Evolutionary conservation across 495 filamentous ascomycete species (phyloP).

Genomic region (Penicillium daleae): DNA sequence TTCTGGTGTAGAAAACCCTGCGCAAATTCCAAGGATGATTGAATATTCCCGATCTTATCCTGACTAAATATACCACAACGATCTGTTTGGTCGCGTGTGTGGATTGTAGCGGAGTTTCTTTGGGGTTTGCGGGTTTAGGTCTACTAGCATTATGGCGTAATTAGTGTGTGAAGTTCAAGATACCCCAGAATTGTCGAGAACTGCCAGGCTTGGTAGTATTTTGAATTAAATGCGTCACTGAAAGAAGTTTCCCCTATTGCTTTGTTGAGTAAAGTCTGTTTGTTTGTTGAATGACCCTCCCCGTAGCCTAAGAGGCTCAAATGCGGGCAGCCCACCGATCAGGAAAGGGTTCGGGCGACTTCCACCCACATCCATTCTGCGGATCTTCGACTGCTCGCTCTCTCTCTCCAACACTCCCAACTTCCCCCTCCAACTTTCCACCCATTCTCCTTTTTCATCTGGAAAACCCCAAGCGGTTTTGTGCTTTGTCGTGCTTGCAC

Average conservation of each 20-base stretch:
- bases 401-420: conserved; percentile 7
- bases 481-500: conserved; percentile 8
- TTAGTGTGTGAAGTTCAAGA: conserved; percentile 13
- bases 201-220: background rate
- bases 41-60: background rate
- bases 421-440: conserved; percentile 19
- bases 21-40: conserved; percentile 76
- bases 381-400: conserved; percentile 10
- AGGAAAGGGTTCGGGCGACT: conserved; percentile 43
- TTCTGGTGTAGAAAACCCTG: conserved; percentile 60
- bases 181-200: conserved; percentile 11
- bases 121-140: background rate
- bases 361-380: conserved; percentile 44
- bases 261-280: background rate
- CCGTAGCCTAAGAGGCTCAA: background rate
- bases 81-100: background rate
- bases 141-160: conserved; percentile 11
- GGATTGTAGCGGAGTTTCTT: background rate
- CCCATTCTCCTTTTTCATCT: conserved; percentile 16
- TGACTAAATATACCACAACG: background rate
- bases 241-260: background rate
- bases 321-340: conserved; percentile 25
- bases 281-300: background rate
- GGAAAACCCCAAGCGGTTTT: background rate
- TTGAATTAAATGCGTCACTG: background rate